A percentile compares a stretch with the other conserved stretches of the same genome.
These are phyloP conservation scores for Colletotrichum eremochloae DNA, from an alignment of 2,329 filamentous ascomycete species.

Conservation along the genomic window DNA sequence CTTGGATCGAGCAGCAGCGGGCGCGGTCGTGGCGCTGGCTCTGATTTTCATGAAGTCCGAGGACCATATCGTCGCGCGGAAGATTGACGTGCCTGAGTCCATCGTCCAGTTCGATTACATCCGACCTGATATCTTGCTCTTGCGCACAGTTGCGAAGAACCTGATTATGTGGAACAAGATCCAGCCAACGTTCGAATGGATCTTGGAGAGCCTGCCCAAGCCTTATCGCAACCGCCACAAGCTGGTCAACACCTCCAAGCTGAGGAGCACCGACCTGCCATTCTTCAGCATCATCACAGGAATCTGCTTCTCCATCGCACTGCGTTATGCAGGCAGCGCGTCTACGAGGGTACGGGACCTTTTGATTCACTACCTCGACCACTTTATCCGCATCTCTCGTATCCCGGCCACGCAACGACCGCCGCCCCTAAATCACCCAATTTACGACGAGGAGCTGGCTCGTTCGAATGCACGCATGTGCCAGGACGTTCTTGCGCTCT, in stretches of 20 bases:
- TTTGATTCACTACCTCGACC: slow-evolving; percentile 85
- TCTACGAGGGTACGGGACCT: slow-evolving; percentile 81
- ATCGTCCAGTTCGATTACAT: slow-evolving; percentile 95
- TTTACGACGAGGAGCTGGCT: slow-evolving; percentile 88
- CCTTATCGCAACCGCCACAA: slow-evolving; percentile 75
- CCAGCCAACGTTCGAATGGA: slow-evolving; percentile 79
- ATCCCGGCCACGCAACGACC: slow-evolving; percentile 57
- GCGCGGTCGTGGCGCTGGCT: slow-evolving; percentile 90
- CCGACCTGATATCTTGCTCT: slow-evolving; percentile 89
- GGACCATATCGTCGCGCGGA: slow-evolving; percentile 86
- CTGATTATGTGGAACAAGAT: slow-evolving; percentile 94
- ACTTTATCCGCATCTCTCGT: slow-evolving; percentile 83
- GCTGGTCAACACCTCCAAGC: slow-evolving; percentile 69
- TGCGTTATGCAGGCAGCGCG: slow-evolving; percentile 81
- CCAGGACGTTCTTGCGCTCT: slow-evolving; percentile 87
- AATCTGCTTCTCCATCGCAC: slow-evolving; percentile 83
- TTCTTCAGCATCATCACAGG: slow-evolving; percentile 94
- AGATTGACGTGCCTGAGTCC: slow-evolving; percentile 93
- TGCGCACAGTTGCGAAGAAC: slow-evolving; percentile 90
- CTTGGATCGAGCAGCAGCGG: slow-evolving; percentile 91
- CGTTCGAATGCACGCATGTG: slow-evolving; percentile 89
- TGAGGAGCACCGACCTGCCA: slow-evolving; percentile 87
- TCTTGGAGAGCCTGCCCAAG: slow-evolving; percentile 78
- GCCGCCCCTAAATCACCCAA: slow-evolving; percentile 48
- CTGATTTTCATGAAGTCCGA: slow-evolving; percentile 98